Conservation (phyloP, 2,329 filamentous ascomycete genomes). For the Nigrospora oryzae region DNA sequence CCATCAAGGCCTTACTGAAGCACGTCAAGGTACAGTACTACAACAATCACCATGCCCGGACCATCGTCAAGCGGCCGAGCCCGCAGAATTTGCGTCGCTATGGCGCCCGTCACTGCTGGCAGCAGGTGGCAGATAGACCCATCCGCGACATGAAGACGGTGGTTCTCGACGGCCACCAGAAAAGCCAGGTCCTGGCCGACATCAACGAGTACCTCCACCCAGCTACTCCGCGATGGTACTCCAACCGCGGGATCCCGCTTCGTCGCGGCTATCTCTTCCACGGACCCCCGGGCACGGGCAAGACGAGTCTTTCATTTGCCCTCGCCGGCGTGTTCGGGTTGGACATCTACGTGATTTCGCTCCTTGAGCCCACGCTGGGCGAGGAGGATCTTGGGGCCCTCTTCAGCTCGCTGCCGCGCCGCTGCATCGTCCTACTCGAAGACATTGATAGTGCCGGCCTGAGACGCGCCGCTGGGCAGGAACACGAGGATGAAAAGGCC, state of each 20-base stretch:
- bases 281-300: slow-evolving; percentile 67
- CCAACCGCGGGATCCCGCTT: slow-evolving; percentile 66
- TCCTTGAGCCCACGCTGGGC: slow-evolving; percentile 50
- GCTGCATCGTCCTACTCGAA: slow-evolving; percentile 59
- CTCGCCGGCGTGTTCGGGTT: slow-evolving; percentile 58
- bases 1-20: slow-evolving; percentile 46
- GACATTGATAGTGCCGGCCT: slow-evolving; percentile 62
- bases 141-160: slow-evolving; percentile 68
- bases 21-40: slow-evolving; percentile 46
- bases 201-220: slow-evolving; percentile 74
- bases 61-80: slow-evolving; percentile 46
- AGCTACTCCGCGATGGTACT: slow-evolving; percentile 63
- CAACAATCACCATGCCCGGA: slow-evolving; percentile 44
- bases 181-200: slow-evolving; percentile 57
- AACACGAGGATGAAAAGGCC: slow-evolving; percentile 7
- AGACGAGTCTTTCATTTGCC: slow-evolving; percentile 59
- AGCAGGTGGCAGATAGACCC: slow-evolving; percentile 51
- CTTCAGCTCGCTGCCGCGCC: slow-evolving; percentile 51
- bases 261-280: slow-evolving; percentile 71
- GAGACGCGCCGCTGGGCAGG: slow-evolving; percentile 25
- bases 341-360: slow-evolving; percentile 56
- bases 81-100: slow-evolving; percentile 36
- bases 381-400: slow-evolving; percentile 52
- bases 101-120: slow-evolving; percentile 38
- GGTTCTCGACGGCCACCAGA: slow-evolving; percentile 60